Evolutionary conservation across 225 moss, liverwort and hornwort genomes (phyloP).

Genomic region (Pseudisothecium myosuroides): DNA sequence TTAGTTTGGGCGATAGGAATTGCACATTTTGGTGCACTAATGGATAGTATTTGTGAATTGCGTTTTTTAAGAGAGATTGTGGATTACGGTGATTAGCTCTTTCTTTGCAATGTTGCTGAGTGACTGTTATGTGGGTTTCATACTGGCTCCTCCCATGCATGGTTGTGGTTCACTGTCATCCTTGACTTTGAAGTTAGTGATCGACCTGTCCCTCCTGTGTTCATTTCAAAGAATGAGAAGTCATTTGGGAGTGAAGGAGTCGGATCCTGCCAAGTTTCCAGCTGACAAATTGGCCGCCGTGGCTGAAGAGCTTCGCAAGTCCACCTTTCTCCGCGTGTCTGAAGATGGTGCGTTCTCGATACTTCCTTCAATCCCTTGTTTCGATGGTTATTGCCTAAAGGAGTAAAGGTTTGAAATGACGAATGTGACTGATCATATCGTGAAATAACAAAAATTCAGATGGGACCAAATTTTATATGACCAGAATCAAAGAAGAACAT

Average conservation of each 20-base stretch:
- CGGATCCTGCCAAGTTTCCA: constrained; percentile 52
- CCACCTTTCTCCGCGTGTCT: constrained; percentile 56
- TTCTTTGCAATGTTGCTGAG: neutral
- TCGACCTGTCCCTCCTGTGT: constrained; percentile 63
- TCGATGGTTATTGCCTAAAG: neutral
- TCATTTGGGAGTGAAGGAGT: constrained; percentile 74
- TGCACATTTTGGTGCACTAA: neutral
- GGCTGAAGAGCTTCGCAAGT: constrained; percentile 56
- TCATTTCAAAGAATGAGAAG: constrained; percentile 88
- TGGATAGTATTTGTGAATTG: neutral
- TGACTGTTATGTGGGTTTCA: neutral
- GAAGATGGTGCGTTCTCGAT: constrained; percentile 55
- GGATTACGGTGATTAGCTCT: neutral
- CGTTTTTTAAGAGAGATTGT: neutral
- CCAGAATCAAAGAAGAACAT: neutral
- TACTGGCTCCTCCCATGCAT: neutral
- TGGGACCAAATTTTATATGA: neutral
- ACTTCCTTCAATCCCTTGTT: neutral
- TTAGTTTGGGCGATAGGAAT: neutral
- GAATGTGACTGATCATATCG: neutral
- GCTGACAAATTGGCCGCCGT: constrained; percentile 48
- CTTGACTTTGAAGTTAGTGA: constrained; percentile 54
- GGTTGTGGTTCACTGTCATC: neutral
- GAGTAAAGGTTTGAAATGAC: neutral
- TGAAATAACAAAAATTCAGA: neutral